Evolutionary conservation across 176 grass and related monocot species (phyloP), one percentile per base, ranked within the genome.

Genomic region (Melocanna baccifera): DNA sequence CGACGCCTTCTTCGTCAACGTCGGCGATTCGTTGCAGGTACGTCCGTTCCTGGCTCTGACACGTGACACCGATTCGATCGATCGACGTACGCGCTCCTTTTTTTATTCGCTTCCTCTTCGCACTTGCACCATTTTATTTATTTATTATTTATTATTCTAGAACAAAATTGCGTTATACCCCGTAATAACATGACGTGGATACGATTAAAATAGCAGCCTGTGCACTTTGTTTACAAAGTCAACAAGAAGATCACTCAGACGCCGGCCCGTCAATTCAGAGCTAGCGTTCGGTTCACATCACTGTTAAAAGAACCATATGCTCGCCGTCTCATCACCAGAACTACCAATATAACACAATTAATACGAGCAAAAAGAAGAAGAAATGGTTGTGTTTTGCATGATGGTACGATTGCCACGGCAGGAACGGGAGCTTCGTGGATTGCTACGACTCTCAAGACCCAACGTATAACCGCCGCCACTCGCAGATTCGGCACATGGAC

Each of bases 1-100:
- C 67, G 62, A 96, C 22, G 87, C 97, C 39, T 91, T 99, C 87
- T 96, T 86, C 81, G 89, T 99, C 74, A 99, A 96, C 89, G 93
- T 99, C 43, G 97, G 97, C 12, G 97, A 99, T 77, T 86, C 89
- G 13, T 28, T 99, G 78, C 97, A 99, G 93, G 97, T 95, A 85
- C 5, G 40, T 14, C 12, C 0, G n/a, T 37, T 45, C 30, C 53
- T 34, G 2, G 0, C 25, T 19, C 53, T 1, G 79, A 48, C 79
- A 86, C 79, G 84, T 87, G 88, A 67, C 59, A 11, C 46, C 32
- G 3, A 59, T 58, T 71, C n/a, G n/a, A 59, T 67, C 26, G 0
- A 37, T 48, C 25, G 50, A 25, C 57, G 46, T 46, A 74, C 52
- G 34, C 63, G 53, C 78, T 13, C 2, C 3, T 29, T 29, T 62